phyloP scores from a whole-genome alignment of 148 eudicot genomes.

The Chenopodium formosanum region DNA sequence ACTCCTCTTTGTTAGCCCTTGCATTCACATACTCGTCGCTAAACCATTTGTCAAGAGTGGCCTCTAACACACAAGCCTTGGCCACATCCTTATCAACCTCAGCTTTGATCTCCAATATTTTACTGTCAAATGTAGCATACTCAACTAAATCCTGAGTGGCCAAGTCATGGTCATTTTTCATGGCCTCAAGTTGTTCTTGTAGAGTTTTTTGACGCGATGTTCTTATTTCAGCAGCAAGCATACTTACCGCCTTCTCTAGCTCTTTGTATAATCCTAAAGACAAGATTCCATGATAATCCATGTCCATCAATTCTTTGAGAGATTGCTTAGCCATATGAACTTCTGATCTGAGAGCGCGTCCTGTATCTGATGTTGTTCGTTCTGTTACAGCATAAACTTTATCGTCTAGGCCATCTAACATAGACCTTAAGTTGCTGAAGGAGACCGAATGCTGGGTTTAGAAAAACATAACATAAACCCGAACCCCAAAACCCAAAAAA shows the following conservation, averaged over 20 bases:
- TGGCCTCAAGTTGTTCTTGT: conserved; percentile 5
- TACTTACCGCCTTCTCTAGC: conserved; percentile 26
- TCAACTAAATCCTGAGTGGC: conserved; percentile 32
- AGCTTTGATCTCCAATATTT: conserved; percentile 21
- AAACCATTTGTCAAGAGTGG: conserved; percentile 29
- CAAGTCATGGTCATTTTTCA: conserved; percentile 30
- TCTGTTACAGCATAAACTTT: neutral
- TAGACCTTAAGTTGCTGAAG: conserved; percentile 14
- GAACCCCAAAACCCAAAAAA: neutral
- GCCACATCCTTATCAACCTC: conserved; percentile 30
- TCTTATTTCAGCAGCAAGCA: conserved; percentile 19
- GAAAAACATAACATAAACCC: neutral
- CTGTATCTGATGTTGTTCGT: conserved; percentile 8
- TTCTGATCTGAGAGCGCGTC: conserved; percentile 11
- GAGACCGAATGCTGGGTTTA: neutral
- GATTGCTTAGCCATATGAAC: conserved; percentile 37
- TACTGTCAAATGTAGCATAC: conserved; percentile 20
- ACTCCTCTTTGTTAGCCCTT: conserved; percentile 18
- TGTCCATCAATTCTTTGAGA: conserved; percentile 24
- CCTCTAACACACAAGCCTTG: conserved; percentile 39
- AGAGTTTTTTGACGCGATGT: conserved; percentile 14
- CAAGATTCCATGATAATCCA: conserved; percentile 22
- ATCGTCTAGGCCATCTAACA: conserved; percentile 16
- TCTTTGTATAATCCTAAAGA: conserved; percentile 24
- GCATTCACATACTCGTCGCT: conserved; percentile 18